Base-by-base conservation (phyloP, 1,284 basidiomycete genomes). In the Rhodotorula sp. region DNA sequence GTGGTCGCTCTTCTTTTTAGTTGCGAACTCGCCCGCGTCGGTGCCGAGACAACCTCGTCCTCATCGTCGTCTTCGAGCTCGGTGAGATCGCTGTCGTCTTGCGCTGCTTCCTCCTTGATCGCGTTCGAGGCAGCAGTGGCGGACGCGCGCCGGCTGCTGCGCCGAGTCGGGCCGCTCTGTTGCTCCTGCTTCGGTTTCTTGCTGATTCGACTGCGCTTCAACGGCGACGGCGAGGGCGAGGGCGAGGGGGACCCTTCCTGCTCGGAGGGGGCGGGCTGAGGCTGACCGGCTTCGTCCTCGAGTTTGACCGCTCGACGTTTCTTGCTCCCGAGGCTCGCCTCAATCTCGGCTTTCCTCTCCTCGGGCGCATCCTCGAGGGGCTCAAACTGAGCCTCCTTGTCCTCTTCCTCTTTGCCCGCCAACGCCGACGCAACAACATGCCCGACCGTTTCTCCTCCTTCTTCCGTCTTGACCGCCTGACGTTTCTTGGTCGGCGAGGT, bases 221-320 rank as follows among this genome's bases (percentile, higher is more conserved):
- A 52, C 47, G 15, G 59, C 59, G 47, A 52, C 29, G 16, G 59
- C 47, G 47, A 10, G 18, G 15, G 39, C 10, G 39, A 43, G 10
- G 15, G 39, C 39, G 39, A 43, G 39, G 10, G 39, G 10, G 39
- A 43, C 12, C 39, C 39, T 43, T 43, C n/a, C n/a, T n/a, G n/a
- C n/a, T n/a, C n/a, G n/a, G n/a, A n/a, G n/a, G n/a, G n/a, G n/a
- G n/a, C n/a, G n/a, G n/a, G n/a, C n/a, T n/a, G n/a, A 20, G 31
- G 57, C 23, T 29, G 26, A 15, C 48, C 61, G 3, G 43, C 4
- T 34, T 58, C 61, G 31, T 63, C 67, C 39, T 63, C 67, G 18
- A 63, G 61, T 57, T 68, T 68, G 62, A 68, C 59, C 12, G 59
- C 43, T 14, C 52, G 48, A 47, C 61, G 47, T 15, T 57, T 39